Evolutionary conservation across 345 rosid species (phyloP), one percentile per base, ranked within the genome.

Genomic region (Salix dunnii): DNA sequence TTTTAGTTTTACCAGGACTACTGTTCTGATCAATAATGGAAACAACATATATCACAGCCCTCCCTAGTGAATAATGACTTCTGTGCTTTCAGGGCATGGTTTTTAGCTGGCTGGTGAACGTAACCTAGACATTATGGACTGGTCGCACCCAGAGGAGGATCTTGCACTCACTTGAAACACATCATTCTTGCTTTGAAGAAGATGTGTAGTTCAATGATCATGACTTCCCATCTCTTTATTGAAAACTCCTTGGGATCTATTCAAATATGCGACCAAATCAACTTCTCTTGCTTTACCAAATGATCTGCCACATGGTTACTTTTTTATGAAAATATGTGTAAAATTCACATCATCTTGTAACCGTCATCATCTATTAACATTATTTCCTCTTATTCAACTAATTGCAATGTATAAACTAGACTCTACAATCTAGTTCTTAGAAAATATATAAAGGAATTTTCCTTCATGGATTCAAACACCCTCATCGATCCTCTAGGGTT

Each of bases 1-100:
- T 69, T 36, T 78, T 36, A 61, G 58, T 74, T 74, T 48, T 64
- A 67, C 64, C 71, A 74, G 67, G 60, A 46, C 76, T 12, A 42
- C 6, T 20, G 27, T 36, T 14, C 20, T 72, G 38, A 48, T 74
- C 77, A 76, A 74, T 76, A 77, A 83, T 80, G 58, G 79, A 79
- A 74, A 67, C 35, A 63, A 28, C 31, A 51, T 3, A 14, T 1
- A 48, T 17, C 0, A 17, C 17, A 48, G 17, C 20, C 6, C 1
- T 48, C 20, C 6, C 1, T 48, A 17, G 53, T 48, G 16, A 17
- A 20, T 1, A 17, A 14, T 48, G 53, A 20, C 20, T 0, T 4
- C 53, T 16, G 17, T 46, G 49, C 49, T 46, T 18, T 48, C 36
- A 33, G 38, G 65, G 21, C 55, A 74, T 73, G 53, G 6, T 73